These are phyloP conservation scores for Asclepias syriaca DNA, from an alignment of 257 asterid species.

Conservation along the genomic window DNA sequence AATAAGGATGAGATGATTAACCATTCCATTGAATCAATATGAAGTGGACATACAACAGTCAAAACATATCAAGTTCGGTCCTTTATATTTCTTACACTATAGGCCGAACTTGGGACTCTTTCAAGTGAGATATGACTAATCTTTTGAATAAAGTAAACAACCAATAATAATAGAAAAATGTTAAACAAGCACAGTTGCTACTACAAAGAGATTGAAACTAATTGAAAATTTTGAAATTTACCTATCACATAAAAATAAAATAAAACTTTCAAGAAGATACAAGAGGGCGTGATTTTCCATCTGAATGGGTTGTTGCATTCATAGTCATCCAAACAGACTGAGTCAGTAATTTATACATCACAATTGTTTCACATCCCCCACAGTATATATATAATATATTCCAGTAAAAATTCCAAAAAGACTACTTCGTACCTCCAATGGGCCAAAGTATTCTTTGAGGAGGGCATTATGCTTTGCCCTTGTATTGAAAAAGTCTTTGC, in stretches of 20 bases:
- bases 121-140: not conserved
- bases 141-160: no score
- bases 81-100: no score
- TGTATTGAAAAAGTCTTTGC: not conserved
- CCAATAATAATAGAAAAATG: no score
- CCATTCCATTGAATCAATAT: no score
- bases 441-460: not conserved
- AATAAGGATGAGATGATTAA: no score
- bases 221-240: not conserved
- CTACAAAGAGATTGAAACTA: not conserved
- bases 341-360: not conserved
- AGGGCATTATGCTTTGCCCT: not conserved
- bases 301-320: not conserved
- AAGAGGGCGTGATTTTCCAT: not conserved
- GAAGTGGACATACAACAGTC: no score
- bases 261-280: not conserved
- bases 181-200: not conserved
- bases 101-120: no score
- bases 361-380: not conserved
- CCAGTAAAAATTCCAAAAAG: not conserved
- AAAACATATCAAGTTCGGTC: no score
- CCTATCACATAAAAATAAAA: not conserved
- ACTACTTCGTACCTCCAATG: conserved; percentile 3
- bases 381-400: not conserved
- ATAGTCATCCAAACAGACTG: not conserved